Percentiles rank a stretch among this genome's conserved stretches.
Conservation (phyloP, 164 flowering plant species). For the Umbilicus rupestris region DNA sequence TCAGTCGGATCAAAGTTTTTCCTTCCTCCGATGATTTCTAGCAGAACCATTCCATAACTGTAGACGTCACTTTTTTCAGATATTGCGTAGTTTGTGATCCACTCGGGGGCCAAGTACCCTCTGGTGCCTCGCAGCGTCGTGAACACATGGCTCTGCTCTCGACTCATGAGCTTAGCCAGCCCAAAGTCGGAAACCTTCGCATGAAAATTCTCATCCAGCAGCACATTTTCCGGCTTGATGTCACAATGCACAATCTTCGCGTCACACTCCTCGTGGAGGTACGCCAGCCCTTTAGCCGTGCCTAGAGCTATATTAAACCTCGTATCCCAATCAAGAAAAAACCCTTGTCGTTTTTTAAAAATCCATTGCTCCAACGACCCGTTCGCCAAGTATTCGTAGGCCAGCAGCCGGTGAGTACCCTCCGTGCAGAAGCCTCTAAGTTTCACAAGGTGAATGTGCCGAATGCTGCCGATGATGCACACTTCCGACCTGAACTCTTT, state of each 20-base stretch:
- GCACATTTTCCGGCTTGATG: conserved; percentile 52
- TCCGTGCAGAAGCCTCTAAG: conserved; percentile 58
- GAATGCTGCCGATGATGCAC: conserved; percentile 59
- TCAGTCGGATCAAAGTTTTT: conserved; percentile 40
- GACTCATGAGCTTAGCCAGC: conserved; percentile 51
- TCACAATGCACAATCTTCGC: conserved; percentile 55
- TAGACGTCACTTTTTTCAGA: conserved; percentile 69
- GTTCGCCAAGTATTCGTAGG: conserved; percentile 54
- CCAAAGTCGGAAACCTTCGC: conserved; percentile 68
- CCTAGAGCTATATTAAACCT: conserved; percentile 52
- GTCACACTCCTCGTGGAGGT: conserved; percentile 62
- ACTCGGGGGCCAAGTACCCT: conserved; percentile 63
- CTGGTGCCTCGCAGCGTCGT: conserved; percentile 51
- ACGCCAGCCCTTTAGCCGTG: conserved; percentile 63
- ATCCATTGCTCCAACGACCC: conserved; percentile 63
- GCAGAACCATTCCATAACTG: conserved; percentile 59
- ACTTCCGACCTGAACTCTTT: conserved; percentile 67
- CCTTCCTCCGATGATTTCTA: conserved; percentile 55
- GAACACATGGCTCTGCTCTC: conserved; percentile 69
- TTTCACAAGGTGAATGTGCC: conserved; percentile 48
- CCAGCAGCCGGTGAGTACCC: conserved; percentile 50
- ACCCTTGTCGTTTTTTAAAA: conserved; percentile 25
- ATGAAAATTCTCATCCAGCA: conserved; percentile 37
- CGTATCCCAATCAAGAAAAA: conserved; percentile 46
- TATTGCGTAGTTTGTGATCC: conserved; percentile 69